Conservation (phyloP, 2,329 filamentous ascomycete species). For the Ophiostoma himal-ulmi region DNA sequence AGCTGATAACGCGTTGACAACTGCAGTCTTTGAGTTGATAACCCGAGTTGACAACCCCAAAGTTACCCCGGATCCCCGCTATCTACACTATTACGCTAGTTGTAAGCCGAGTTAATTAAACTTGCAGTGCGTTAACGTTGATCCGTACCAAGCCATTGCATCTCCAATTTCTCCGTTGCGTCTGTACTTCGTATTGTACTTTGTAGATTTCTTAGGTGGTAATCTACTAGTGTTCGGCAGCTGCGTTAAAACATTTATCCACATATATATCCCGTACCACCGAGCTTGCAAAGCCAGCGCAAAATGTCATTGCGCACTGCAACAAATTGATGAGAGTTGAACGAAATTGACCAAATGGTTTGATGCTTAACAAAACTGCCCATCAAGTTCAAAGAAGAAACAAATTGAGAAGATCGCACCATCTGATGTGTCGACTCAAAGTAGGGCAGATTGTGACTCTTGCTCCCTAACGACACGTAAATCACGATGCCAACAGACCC, state of each 20-base stretch:
- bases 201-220: not conserved
- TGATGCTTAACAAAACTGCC: too few species aligned
- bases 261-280: not conserved
- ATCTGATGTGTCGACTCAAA: not conserved
- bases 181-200: not conserved
- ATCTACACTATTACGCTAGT: not conserved
- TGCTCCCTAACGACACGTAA: not conserved
- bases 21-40: not conserved
- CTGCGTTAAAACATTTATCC: constrained; percentile 7
- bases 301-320: too few species aligned
- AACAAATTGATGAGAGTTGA: too few species aligned
- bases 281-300: too few species aligned
- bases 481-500: too few species aligned
- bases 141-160: not conserved
- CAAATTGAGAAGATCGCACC: not conserved
- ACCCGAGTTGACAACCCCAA: not conserved
- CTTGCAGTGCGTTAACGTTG: not conserved
- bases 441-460: not conserved
- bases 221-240: not conserved
- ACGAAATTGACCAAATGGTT: too few species aligned
- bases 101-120: not conserved
- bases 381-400: too few species aligned
- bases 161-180: not conserved
- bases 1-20: not conserved
- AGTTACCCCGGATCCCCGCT: not conserved